Percentiles rank a stretch among this genome's conserved stretches.
These are phyloP conservation scores for Hypoxylon sp. DNA, from an alignment of 2,329 filamentous ascomycete species.

Conservation along the genomic window DNA sequence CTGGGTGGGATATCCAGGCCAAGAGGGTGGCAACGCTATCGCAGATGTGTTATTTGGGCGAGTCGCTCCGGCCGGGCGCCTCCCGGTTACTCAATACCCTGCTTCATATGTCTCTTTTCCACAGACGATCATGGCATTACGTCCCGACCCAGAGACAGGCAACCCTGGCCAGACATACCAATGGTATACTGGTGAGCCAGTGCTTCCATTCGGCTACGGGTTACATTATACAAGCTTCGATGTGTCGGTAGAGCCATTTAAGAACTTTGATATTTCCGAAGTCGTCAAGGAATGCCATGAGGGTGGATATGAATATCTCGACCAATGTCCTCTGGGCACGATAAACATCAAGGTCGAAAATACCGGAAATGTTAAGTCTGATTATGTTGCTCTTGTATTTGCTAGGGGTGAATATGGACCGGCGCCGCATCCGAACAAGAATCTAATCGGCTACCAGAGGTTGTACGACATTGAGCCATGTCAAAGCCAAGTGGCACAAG, in stretches of 20 bases:
- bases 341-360: constrained; percentile 5
- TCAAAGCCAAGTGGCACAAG: background rate
- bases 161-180: constrained; percentile 17
- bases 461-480: constrained; percentile 6
- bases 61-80: constrained; percentile 14
- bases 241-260: background rate
- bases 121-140: constrained; percentile 10
- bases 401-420: constrained; percentile 3
- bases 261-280: background rate
- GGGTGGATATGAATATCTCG: background rate
- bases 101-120: constrained; percentile 16
- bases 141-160: constrained; percentile 1
- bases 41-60: constrained; percentile 1
- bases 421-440: constrained; percentile 11
- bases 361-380: constrained; percentile 8
- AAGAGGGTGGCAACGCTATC: constrained; percentile 15
- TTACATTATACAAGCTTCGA: constrained; percentile 12
- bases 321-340: constrained; percentile 8
- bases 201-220: constrained; percentile 14
- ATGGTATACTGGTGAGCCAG: constrained; percentile 16
- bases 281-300: constrained; percentile 8
- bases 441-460: constrained; percentile 3
- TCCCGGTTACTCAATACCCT: constrained; percentile 16
- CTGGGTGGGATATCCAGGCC: constrained; percentile 20
- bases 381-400: constrained; percentile 14